These are phyloP conservation scores for Coleophoma crateriformis DNA, from an alignment of 2,329 filamentous ascomycete genomes.

Conservation along the genomic window DNA sequence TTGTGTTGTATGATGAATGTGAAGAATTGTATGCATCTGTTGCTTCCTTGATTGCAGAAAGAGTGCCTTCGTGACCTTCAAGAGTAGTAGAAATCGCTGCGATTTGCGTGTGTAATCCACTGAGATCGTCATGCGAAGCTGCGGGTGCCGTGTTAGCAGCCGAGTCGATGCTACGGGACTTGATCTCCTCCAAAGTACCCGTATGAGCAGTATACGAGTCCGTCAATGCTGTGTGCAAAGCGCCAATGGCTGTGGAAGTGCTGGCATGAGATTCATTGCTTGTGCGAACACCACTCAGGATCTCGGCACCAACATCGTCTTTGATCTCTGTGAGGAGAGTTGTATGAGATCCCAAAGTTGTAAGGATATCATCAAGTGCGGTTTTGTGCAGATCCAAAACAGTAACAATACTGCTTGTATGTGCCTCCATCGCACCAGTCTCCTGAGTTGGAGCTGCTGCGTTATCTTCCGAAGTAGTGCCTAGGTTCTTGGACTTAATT, in stretches of 20 bases:
- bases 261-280: slow-evolving; percentile 14
- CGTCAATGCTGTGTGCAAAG: slow-evolving; percentile 12
- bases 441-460: background rate
- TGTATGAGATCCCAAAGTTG: slow-evolving; percentile 16
- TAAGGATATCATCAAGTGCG: slow-evolving; percentile 8
- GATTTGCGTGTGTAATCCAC: slow-evolving; percentile 9
- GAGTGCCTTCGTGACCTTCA: slow-evolving; percentile 11
- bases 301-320: slow-evolving; percentile 24
- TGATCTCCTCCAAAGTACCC: slow-evolving; percentile 13
- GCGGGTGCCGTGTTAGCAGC: background rate
- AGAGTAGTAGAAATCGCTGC: slow-evolving; percentile 7
- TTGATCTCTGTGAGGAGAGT: slow-evolving; percentile 21
- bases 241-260: slow-evolving; percentile 8
- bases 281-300: slow-evolving; percentile 23
- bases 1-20: slow-evolving; percentile 6
- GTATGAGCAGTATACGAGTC: slow-evolving; percentile 11
- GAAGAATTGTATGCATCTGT: slow-evolving; percentile 7
- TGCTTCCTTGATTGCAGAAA: slow-evolving; percentile 8
- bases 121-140: slow-evolving; percentile 1
- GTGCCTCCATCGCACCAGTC: slow-evolving; percentile 1
- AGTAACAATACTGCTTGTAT: slow-evolving; percentile 7
- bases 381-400: slow-evolving; percentile 1
- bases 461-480: slow-evolving; percentile 1
- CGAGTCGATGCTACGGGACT: slow-evolving; percentile 8
- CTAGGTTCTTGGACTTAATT: slow-evolving; percentile 5